These are phyloP conservation scores for Ilex paraguariensis DNA, from an alignment of 305 asterid species.

Conservation along the genomic window DNA sequence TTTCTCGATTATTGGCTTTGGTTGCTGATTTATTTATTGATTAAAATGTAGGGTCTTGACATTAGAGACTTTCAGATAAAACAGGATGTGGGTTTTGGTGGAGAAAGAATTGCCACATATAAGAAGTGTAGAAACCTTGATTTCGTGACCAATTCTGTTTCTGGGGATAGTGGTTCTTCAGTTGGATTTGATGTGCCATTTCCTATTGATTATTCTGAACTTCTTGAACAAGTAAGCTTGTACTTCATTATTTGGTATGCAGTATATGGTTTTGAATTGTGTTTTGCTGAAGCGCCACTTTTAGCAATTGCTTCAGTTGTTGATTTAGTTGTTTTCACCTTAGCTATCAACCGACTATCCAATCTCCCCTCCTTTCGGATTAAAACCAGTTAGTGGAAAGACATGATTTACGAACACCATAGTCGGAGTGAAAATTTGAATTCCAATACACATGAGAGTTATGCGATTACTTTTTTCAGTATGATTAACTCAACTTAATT, in stretches of 20 bases:
- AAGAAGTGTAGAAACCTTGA: conserved; percentile 27
- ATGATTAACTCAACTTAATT: too few relatives aligned
- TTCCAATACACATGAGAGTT: too few relatives aligned
- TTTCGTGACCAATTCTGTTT: conserved; percentile 27
- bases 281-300: background rate
- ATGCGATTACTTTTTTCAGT: too few relatives aligned
- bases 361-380: too few relatives aligned
- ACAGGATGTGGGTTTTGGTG: conserved; percentile 16
- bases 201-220: conserved; percentile 68
- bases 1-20: too few relatives aligned
- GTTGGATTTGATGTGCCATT: conserved; percentile 51
- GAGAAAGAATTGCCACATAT: conserved; percentile 10
- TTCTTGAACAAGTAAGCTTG: conserved; percentile 58
- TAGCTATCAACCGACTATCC: too few relatives aligned
- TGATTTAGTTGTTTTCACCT: too few relatives aligned
- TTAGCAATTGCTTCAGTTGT: too few relatives aligned
- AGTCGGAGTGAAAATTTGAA: too few relatives aligned
- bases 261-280: background rate
- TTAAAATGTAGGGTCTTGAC: conserved; percentile 27
- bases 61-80: conserved; percentile 21
- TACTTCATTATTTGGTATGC: background rate
- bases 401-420: too few relatives aligned
- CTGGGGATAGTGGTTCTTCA: conserved; percentile 34
- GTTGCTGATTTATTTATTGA: conserved; percentile 6
- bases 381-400: too few relatives aligned